Base-by-base conservation (phyloP, 148 eudicot genomes). In the Rhododendron simsii region DNA sequence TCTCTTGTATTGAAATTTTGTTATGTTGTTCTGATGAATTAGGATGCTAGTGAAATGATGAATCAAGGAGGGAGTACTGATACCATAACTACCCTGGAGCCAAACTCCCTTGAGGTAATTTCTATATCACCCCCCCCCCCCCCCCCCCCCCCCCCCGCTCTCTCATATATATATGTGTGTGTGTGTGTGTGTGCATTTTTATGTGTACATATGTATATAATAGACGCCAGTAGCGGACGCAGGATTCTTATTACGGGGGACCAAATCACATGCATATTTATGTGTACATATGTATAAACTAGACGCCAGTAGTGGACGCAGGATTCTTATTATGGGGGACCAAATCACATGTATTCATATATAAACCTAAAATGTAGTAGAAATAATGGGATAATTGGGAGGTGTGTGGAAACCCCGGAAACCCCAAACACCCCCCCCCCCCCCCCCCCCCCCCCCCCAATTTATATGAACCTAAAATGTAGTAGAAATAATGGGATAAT, bases 51-150 rank as follows among this genome's bases (percentile, higher is more conserved):
- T 80, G 89, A 44, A 83, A 89, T 85, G 93, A 71, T 89, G 88
- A 90, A 80, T 85, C 92, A 92, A 84, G 92, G 87, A 83, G 92
- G 86, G 37, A 82, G 73, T 80, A 86, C 87, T 77, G 87, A 91
- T 73, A 76, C 91, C 83, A 86, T 76, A 76, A 87, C 94, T 85
- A 71, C 87, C 86, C 76, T 86, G 81, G 94, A 91, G 67, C 92
- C 89, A 82, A 93, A 91, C 84, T 87, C 88, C 51, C 78, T 84
- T 21, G 88, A 91, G 93, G 95, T 91, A 89, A 75, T 71, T 63
- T 12, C 51, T 18, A 0, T 2, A 51, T 33, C 30, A 30, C 69
- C 20, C n/a, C 10, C 78, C 23, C 69, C 20, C n/a, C 10, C 78
- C 23, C 47, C 81, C 15, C 23, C 6, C 67, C 61, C 47, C 23